Evolutionary conservation across 2,329 filamentous ascomycete species (phyloP), one percentile per base, ranked within the genome.

Genomic region (Penicillium freii): DNA sequence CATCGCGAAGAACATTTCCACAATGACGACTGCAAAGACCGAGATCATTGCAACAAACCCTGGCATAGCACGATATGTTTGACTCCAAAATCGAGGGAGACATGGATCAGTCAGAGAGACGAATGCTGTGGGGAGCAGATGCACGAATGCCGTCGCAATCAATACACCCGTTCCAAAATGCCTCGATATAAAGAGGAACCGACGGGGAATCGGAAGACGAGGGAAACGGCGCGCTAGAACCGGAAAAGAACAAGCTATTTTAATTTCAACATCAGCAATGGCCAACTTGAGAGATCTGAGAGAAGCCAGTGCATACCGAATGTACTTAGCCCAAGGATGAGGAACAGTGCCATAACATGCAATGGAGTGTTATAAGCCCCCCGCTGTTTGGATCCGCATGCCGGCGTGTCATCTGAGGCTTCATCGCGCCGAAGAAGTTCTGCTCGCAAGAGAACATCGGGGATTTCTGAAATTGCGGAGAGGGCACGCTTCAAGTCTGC

Each of bases 1-100:
- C 52, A 87, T 89, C 0, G 91, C 92, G 65, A 97, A 87, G 72
- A 92, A 91, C 77, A 94, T 96, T 74, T 97, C 93, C 51, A 97
- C 83, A 2, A 86, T 84, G 7, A 96, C 90, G 3, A 97, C 92
- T 4, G 89, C 78, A 58, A 96, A 81, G n/a, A 91, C 89, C 11
- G 89, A 87, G 10, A 87, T 74, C 89, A 96, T 93, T 55, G 90
- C 89, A 46, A 96, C 84, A 47, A 94, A 81, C 2, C 92, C 91
- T 0, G 91, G 86, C 71, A 95, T 87, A 6, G 90, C 90, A 46
- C 82, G 84, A 72, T 94, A 96, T n/a, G 84, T 83, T 61, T 88
- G 70, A 71, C 84, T 93, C 83, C 92, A 96, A 70, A 92, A 88
- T 56, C 82, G 79, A 9, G 91, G 90, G 0, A 96, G 84, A 74